phyloP scores from a whole-genome alignment of 148 eudicot species.

The Arbutus unedo region DNA sequence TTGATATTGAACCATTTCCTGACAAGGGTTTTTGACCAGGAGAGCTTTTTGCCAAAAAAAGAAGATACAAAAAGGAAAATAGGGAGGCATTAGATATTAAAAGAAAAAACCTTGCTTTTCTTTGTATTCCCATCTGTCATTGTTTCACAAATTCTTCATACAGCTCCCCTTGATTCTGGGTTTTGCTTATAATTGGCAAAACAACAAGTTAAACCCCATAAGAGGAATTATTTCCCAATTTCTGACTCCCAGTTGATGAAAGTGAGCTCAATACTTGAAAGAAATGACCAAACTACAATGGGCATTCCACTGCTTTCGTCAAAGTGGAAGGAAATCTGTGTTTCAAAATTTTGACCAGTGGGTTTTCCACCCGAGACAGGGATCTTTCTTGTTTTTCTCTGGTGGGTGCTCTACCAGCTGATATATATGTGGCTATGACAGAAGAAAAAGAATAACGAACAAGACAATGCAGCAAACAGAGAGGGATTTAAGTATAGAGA shows the following conservation, averaged over 20 bases:
- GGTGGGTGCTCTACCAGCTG: not conserved
- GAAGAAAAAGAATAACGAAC: slow-evolving; percentile 15
- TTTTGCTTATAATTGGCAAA: slow-evolving; percentile 1
- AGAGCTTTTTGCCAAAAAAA: slow-evolving; percentile 50
- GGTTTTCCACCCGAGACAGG: not conserved
- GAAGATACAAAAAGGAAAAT: slow-evolving; percentile 10
- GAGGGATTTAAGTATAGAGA: slow-evolving; percentile 18
- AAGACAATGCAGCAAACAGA: slow-evolving; percentile 40
- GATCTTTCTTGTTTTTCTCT: slow-evolving; percentile 11
- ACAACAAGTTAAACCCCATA: not conserved
- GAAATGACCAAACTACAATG: not conserved
- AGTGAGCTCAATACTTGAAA: not conserved
- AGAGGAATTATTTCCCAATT: not conserved
- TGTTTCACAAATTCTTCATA: slow-evolving; percentile 16
- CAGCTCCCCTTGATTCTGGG: not conserved
- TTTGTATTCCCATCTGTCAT: slow-evolving; percentile 76
- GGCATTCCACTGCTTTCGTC: not conserved
- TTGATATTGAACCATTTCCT: slow-evolving; percentile 85
- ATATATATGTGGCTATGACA: not conserved
- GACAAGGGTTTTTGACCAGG: slow-evolving; percentile 80
- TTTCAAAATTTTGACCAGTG: not conserved
- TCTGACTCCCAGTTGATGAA: not conserved
- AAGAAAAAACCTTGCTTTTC: slow-evolving; percentile 74
- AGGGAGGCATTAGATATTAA: not conserved
- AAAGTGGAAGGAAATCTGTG: not conserved